phyloP scores from a whole-genome alignment of 768 basidiomycete species.

The Lyophyllum semitale region DNA sequence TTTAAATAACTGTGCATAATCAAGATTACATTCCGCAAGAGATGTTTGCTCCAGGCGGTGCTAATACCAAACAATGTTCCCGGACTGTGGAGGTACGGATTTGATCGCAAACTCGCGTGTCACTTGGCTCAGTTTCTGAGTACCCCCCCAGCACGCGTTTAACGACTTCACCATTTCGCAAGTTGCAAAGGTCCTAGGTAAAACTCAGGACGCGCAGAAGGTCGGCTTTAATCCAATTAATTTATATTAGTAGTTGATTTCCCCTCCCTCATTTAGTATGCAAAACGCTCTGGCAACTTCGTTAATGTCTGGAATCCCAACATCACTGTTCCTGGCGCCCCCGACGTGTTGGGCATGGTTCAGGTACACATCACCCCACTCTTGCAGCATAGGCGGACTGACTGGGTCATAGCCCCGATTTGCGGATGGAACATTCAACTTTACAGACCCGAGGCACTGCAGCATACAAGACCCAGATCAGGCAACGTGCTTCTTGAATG shows the following conservation, averaged over 20 bases:
- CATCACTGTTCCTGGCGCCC: conserved; percentile 48
- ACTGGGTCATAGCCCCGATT: conserved; percentile 45
- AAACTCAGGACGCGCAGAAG: conserved; percentile 50
- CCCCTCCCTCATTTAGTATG: conserved; percentile 50
- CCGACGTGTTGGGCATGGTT: conserved; percentile 57
- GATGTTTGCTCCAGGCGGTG: conserved; percentile 47
- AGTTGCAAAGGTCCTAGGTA: conserved; percentile 57
- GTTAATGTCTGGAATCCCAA: conserved; percentile 62
- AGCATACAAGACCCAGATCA: conserved; percentile 60
- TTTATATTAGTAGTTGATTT: no score
- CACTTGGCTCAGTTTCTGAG: neutral
- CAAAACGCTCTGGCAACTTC: conserved; percentile 56
- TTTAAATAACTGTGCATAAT: neutral
- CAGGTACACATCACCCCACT: conserved; percentile 36
- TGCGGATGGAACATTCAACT: conserved; percentile 59
- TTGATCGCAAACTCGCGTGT: neutral
- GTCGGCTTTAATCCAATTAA: conserved; percentile 35
- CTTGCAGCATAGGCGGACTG: neutral
- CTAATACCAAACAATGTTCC: conserved; percentile 64
- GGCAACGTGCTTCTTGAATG: conserved; percentile 62
- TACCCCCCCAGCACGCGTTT: conserved; percentile 52
- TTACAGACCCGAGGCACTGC: conserved; percentile 68
- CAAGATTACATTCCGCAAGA: conserved; percentile 43
- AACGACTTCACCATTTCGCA: conserved; percentile 67
- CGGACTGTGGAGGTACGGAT: conserved; percentile 54